Evolutionary conservation across 2,329 filamentous ascomycete species (phyloP), one percentile per base, ranked within the genome.

Genomic region (Trichoderma pleuroti): DNA sequence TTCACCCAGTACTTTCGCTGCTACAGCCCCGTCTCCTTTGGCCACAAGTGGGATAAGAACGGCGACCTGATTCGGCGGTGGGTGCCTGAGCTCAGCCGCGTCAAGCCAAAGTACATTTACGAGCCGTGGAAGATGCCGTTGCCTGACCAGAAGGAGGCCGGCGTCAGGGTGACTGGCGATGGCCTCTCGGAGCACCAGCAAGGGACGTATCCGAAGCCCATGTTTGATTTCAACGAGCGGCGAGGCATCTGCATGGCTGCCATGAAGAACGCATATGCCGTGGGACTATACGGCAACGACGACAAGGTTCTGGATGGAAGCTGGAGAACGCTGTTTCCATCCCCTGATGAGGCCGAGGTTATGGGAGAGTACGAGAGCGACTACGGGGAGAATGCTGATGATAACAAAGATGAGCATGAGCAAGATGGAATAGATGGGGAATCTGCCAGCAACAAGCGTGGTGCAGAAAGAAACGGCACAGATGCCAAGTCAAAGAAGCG

Each of bases 71-170:
- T 94, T 60, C 82, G 88, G 28, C 83, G 82, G 49, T 94, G 88
- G 79, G 87, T 92, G 0, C 91, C 92, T 0, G 92, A 94, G 78
- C 80, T 94, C 49, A 83, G 81, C 70, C 75, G 84, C 0, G 84
- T 91, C 72, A 84, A 90, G 16, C 85, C 86, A 67, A 93, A 91
- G 79, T 93, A 87, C 75, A 93, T 94, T 36, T 94, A 93, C 74
- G 92, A 94, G 82, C 92, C 92, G 7, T 92, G 91, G 89, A 93
- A 91, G 76, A 91, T 91, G 54, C 89, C 89, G 2, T 84, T 90
- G 49, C 80, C 80, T 24, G 91, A 93, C 70, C 89, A 93, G 81
- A 91, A 88, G 77, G 88, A 86, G 75, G 92, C 91, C 70, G 87
- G 89, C 0, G 90, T 92, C 65, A 77, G 87, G 21, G 81, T 92